Base-by-base conservation (phyloP, 257 asterid species). In the Capsicum chinense region DNA sequence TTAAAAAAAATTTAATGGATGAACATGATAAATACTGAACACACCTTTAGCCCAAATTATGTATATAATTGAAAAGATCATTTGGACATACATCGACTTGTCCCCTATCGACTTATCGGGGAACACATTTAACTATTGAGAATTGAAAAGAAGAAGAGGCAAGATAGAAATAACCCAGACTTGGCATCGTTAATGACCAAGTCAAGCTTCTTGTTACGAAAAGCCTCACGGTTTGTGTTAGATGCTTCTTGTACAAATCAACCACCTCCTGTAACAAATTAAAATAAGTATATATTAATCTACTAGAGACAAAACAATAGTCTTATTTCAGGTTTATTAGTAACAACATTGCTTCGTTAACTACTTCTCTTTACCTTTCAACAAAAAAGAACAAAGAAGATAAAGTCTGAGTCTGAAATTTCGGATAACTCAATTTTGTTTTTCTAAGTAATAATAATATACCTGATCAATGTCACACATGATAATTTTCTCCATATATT, bases 381-480 rank as follows among this genome's bases (percentile, higher is more conserved):
- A 19, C 6, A 1, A 12, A n/a, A n/a, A 60, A 19, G 19, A 8
- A 3, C 7, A 14, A 57, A 57, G 9, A 7, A 17, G 33, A 62
- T 19, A 62, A 62, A 19, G 14, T 68, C 15, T 0, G 4, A 39
- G 7, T 57, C 5, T 17, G 15, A 3, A 57, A 3, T 57, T 5
- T 14, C 21, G 0, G 8, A 57, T 57, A 57, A 57, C 15, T 68
- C 54, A 39, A 3, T 12, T 62, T 19, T 63, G 6, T 9, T 19
- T 9, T 19, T 19, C 12, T 9, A 42, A 42, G 35, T 17, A 42
- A 39, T 0, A 71, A 35, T 71, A 3, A 7, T 12, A 9, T 85
- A 94, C 99, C 97, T 92, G 90, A 92, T 96, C 99, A 74, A 96
- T 96, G 59, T 96, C 99, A 73, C 99, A 93, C 99, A 96, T 96